These are phyloP conservation scores for Pyrenophora seminiperda DNA, from an alignment of 2,329 filamentous ascomycete genomes.

Conservation along the genomic window DNA sequence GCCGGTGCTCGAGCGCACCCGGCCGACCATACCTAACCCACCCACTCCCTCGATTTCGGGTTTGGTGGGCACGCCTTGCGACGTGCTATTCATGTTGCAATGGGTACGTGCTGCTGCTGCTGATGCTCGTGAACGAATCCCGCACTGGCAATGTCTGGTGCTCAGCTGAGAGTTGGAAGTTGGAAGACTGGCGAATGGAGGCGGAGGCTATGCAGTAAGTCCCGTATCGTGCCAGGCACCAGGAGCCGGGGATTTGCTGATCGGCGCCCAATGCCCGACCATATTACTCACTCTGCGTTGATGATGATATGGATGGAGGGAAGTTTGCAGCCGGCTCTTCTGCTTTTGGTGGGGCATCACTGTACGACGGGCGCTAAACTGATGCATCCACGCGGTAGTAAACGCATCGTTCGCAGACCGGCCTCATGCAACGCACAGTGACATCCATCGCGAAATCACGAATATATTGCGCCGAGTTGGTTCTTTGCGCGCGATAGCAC, in stretches of 20 bases:
- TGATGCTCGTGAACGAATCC: conserved; percentile 1
- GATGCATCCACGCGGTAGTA: conserved; percentile 22
- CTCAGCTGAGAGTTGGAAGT: conserved; percentile 2
- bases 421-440: conserved; percentile 9
- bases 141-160: conserved; percentile 5
- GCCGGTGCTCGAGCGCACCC: conserved; percentile 22
- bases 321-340: conserved; percentile 25
- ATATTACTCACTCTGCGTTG: conserved; percentile 24
- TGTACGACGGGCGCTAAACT: conserved; percentile 24
- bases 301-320: conserved; percentile 19
- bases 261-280: conserved; percentile 34
- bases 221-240: conserved; percentile 27
- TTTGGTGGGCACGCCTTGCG: neutral
- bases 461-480: conserved; percentile 5
- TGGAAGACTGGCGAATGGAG: conserved; percentile 12
- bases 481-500: conserved; percentile 8
- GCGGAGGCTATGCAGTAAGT: conserved; percentile 32
- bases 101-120: conserved; percentile 1
- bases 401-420: conserved; percentile 26
- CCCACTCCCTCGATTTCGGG: neutral
- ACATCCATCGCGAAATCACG: conserved; percentile 10
- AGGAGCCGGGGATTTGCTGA: conserved; percentile 26
- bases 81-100: neutral
- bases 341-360: conserved; percentile 24
- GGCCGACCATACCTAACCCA: conserved; percentile 1